phyloP scores from a whole-genome alignment of 768 basidiomycete species.

The Grammothele lineata region DNA sequence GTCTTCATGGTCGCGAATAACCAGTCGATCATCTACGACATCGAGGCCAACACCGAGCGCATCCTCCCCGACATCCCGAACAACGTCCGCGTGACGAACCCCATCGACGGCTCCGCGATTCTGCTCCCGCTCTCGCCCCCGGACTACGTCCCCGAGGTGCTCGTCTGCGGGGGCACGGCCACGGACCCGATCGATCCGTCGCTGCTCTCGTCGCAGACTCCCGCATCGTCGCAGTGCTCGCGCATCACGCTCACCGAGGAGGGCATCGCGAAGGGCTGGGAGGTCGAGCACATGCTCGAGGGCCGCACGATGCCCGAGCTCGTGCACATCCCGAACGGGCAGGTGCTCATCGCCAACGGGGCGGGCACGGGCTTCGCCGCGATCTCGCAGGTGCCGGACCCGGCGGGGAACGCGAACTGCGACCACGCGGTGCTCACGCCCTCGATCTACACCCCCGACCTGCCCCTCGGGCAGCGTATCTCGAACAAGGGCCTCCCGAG shows the following conservation, averaged over 20 bases:
- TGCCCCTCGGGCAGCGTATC: constrained; percentile 54
- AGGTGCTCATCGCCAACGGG: constrained; percentile 74
- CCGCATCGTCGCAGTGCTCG: constrained; percentile 70
- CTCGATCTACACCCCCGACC: constrained; percentile 62
- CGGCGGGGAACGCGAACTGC: constrained; percentile 75
- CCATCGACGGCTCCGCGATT: constrained; percentile 71
- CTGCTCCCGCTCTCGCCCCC: constrained; percentile 67
- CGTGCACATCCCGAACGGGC: constrained; percentile 75
- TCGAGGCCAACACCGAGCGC: constrained; percentile 56
- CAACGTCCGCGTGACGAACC: constrained; percentile 79
- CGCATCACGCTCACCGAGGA: constrained; percentile 59
- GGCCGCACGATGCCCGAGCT: constrained; percentile 76
- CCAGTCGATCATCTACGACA: constrained; percentile 79
- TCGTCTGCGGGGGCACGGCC: constrained; percentile 74
- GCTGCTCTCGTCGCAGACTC: constrained; percentile 65
- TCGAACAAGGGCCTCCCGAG: constrained; percentile 51
- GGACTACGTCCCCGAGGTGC: constrained; percentile 60
- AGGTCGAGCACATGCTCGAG: constrained; percentile 69
- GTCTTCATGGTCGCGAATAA: constrained; percentile 76
- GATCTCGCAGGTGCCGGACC: constrained; percentile 68
- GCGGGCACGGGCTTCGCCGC: constrained; percentile 70
- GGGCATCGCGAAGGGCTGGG: constrained; percentile 69
- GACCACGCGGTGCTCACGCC: constrained; percentile 66
- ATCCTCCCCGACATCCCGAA: constrained; percentile 69
- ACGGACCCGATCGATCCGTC: constrained; percentile 57